Conservation (phyloP, 306 rosid species). For the Cucurbita maxima region DNA sequence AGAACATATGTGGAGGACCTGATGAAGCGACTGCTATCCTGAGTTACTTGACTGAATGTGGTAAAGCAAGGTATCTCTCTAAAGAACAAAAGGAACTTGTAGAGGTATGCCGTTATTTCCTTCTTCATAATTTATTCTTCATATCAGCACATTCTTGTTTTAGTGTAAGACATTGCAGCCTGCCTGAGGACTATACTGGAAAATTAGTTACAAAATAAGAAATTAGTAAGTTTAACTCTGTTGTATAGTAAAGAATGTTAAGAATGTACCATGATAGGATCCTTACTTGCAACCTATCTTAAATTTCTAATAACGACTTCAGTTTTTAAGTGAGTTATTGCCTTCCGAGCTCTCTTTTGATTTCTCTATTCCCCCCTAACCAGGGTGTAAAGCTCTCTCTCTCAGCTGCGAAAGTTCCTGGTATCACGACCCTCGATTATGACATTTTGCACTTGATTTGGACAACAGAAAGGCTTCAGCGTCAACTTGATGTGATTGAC, state of each 20-base stretch:
- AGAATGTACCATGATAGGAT: neutral
- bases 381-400: constrained; percentile 78
- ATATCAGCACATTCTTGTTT: neutral
- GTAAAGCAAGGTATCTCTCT: constrained; percentile 49
- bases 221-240: neutral
- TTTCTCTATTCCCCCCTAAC: neutral
- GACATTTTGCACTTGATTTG: constrained; percentile 49
- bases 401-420: constrained; percentile 34
- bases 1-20: constrained; percentile 49
- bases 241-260: neutral
- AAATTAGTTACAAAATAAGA: neutral
- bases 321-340: neutral
- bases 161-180: neutral
- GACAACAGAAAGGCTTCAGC: constrained; percentile 80
- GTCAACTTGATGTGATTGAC: constrained; percentile 58
- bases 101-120: constrained; percentile 36
- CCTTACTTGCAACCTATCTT: neutral
- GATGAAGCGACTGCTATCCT: constrained; percentile 50
- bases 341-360: neutral
- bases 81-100: constrained; percentile 27
- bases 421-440: constrained; percentile 43
- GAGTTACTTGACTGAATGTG: constrained; percentile 46
- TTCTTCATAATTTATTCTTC: neutral
- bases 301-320: neutral
- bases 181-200: neutral